A percentile compares a stretch with the other conserved stretches of the same genome.
Conservation (phyloP, 163 green algal genomes). For the Scenedesmus sp. region DNA sequence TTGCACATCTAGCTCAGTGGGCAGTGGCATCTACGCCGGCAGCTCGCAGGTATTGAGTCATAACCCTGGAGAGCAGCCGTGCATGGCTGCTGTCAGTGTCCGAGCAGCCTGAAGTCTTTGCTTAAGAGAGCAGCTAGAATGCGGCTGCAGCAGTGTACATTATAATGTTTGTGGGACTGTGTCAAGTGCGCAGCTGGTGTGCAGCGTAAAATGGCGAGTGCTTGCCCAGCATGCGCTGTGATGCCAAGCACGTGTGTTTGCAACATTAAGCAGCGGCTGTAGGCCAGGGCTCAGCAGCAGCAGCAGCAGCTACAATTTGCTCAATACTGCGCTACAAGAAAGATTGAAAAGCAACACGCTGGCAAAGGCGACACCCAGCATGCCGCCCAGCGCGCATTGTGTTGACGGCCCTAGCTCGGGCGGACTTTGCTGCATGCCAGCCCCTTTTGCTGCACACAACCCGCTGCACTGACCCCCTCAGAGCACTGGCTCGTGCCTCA, state of each 20-base stretch:
- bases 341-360: too few relatives aligned
- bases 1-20: too few relatives aligned
- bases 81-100: background rate
- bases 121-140: too few relatives aligned
- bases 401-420: too few relatives aligned
- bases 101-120: background rate
- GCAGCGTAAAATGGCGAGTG: too few relatives aligned
- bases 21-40: background rate
- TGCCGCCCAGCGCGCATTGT: too few relatives aligned
- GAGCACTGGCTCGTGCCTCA: background rate
- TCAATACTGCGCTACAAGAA: too few relatives aligned
- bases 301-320: background rate
- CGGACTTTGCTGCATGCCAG: background rate
- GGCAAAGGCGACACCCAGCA: too few relatives aligned
- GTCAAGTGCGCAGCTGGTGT: background rate
- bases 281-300: background rate
- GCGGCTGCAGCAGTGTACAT: too few relatives aligned
- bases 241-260: too few relatives aligned
- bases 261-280: background rate
- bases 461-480: background rate
- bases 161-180: too few relatives aligned
- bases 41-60: background rate
- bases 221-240: too few relatives aligned
- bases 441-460: background rate
- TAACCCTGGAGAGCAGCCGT: background rate